A percentile compares a stretch with the other conserved stretches of the same genome.
Conservation (phyloP, 116 monocot species). For the Phalaenopsis hybrid region DNA sequence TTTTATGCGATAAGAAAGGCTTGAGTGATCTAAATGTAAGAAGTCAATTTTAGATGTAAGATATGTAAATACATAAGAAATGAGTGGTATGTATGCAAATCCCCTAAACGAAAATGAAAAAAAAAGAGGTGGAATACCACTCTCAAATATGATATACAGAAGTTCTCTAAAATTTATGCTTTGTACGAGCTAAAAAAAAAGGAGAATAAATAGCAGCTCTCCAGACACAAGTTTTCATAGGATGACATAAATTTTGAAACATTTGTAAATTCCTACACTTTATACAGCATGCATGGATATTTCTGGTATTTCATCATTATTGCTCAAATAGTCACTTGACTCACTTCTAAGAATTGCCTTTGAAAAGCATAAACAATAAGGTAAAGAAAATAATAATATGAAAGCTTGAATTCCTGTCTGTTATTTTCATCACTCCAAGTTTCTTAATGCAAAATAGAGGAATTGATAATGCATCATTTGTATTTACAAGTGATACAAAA, state of each 20-base stretch:
- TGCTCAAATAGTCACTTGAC: background rate
- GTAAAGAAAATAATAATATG: background rate
- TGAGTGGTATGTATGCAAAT: too few species aligned
- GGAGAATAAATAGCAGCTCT: too few species aligned
- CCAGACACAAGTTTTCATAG: too few species aligned
- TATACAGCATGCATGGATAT: background rate
- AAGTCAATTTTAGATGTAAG: too few species aligned
- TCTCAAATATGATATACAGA: background rate
- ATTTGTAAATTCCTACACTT: too few species aligned
- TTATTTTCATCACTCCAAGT: background rate
- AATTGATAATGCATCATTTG: conserved; percentile 1
- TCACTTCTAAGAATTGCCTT: background rate
- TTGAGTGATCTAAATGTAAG: too few species aligned
- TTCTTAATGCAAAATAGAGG: background rate
- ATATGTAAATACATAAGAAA: too few species aligned
- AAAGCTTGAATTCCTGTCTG: background rate
- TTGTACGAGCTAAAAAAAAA: background rate
- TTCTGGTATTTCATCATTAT: background rate
- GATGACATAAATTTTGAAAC: too few species aligned
- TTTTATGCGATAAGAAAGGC: too few species aligned
- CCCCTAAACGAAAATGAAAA: background rate
- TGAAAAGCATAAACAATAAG: conserved; percentile 1
- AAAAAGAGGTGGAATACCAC: background rate
- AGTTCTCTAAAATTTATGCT: background rate
- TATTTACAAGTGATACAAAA: conserved; percentile 38